Base-by-base conservation (phyloP, 441 rosid genomes). In the Erysimum cheiri region DNA sequence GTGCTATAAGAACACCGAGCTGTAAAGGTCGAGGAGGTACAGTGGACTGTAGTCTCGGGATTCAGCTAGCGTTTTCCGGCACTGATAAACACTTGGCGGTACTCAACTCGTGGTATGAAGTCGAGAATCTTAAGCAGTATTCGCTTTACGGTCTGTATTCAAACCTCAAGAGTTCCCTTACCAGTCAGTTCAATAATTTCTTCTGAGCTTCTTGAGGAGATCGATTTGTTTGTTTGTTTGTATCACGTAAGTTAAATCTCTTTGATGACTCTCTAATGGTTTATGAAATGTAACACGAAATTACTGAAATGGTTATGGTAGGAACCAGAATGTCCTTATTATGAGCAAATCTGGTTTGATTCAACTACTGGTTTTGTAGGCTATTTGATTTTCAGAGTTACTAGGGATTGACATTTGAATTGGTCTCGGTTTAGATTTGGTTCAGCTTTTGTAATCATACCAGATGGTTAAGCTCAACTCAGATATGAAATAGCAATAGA, bases 91-190 rank as follows among this genome's bases (percentile, higher is more conserved):
- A 92, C 64, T 73, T 84, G 67, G 62, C 87, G 2, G 87, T 72
- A 64, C 88, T 92, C 53, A 90, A 92, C 78, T 90, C 98, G 2
- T 92, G 98, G 96, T 92, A 92, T 54, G 96, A 92, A 74, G 93
- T 92, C 1, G 84, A 83, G 67, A 92, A 90, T 41, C 86, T 92
- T 63, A 76, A 90, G 50, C 98, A 92, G 72, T 90, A 85, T 80
- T 92, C 96, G 0, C 95, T 92, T 62, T 92, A 76, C 40, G 79
- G 83, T 69, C 80, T 92, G 15, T 92, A 87, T 79, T 78, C 88
- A 47, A 90, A 92, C 82, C 89, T 92, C 41, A 84, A 69, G 71
- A 78, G 77, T 78, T 88, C 96, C 2, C 85, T 92, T 50, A 81
- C 87, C 4, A 36, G 75, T 77, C 93, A 85, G 83, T 90, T 86